Evolutionary conservation across 441 rosid species (phyloP).

Genomic region (Populus hybrid): DNA sequence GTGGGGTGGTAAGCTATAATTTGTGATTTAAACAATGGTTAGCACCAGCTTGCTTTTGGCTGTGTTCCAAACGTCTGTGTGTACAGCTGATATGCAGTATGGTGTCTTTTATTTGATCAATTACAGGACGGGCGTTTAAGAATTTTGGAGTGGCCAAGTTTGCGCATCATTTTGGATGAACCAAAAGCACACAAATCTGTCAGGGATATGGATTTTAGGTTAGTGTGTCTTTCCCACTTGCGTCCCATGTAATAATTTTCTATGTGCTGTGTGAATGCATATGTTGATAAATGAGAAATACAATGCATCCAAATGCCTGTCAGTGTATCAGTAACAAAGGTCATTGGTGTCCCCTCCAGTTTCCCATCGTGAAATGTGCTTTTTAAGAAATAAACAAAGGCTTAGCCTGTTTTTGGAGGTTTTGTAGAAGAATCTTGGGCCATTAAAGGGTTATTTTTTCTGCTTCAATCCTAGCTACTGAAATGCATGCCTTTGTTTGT

Average conservation of each 20-base stretch:
- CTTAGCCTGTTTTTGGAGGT: neutral
- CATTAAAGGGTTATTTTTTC: neutral
- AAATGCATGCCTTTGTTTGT: neutral
- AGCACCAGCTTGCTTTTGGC: neutral
- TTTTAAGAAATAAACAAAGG: neutral
- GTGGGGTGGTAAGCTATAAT: slow-evolving; percentile 62
- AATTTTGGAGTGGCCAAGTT: slow-evolving; percentile 87
- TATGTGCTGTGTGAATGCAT: neutral
- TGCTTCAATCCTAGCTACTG: neutral
- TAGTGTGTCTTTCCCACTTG: slow-evolving; percentile 7
- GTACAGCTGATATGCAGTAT: neutral
- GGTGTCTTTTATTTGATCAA: slow-evolving; percentile 17
- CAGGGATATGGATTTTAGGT: slow-evolving; percentile 94
- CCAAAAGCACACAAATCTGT: slow-evolving; percentile 82
- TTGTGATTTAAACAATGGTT: neutral
- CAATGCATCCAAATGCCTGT: no score
- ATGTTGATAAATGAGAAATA: no score
- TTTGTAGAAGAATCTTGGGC: neutral
- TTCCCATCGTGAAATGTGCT: neutral
- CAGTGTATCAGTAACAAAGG: no score
- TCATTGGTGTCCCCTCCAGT: no score
- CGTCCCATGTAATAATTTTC: neutral
- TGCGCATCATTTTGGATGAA: slow-evolving; percentile 66
- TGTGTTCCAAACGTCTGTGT: neutral
- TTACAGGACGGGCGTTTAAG: slow-evolving; percentile 83